A percentile compares a stretch with the other conserved stretches of the same genome.
phyloP scores from a whole-genome alignment of 345 rosid genomes.

The Odontarrhena argentea region DNA sequence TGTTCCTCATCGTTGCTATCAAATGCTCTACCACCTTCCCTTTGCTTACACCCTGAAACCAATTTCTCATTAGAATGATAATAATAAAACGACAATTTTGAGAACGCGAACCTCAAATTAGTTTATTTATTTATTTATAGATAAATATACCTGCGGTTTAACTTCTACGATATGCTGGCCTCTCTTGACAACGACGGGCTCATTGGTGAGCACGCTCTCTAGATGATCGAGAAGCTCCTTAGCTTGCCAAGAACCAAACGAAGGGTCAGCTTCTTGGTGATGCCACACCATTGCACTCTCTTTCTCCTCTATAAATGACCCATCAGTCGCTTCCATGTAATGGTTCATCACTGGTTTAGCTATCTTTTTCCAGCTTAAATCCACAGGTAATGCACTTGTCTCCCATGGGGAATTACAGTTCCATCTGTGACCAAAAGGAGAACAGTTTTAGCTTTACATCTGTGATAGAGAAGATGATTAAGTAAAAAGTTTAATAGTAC shows the following conservation, averaged over 20 bases:
- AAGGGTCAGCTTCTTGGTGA: slow-evolving; percentile 68
- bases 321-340: slow-evolving; percentile 79
- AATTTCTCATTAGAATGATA: slow-evolving; percentile 15
- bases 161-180: slow-evolving; percentile 85
- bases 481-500: slow-evolving; percentile 39
- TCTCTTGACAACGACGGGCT: slow-evolving; percentile 83
- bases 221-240: slow-evolving; percentile 86
- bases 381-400: slow-evolving; percentile 44
- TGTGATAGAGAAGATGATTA: neutral
- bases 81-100: neutral
- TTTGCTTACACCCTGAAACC: slow-evolving; percentile 71
- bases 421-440: slow-evolving; percentile 49
- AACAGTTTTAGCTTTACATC: slow-evolving; percentile 6
- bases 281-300: slow-evolving; percentile 92
- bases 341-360: slow-evolving; percentile 78
- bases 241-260: slow-evolving; percentile 76
- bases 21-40: slow-evolving; percentile 68
- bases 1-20: slow-evolving; percentile 54
- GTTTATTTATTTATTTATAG: too few relatives aligned
- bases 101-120: neutral
- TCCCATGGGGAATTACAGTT: slow-evolving; percentile 61
- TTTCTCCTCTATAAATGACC: slow-evolving; percentile 76
- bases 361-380: slow-evolving; percentile 65
- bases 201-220: slow-evolving; percentile 79
- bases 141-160: slow-evolving; percentile 78